Conservation (phyloP, 1,284 basidiomycete genomes). For the Pseudozyma tsukubaensis region DNA sequence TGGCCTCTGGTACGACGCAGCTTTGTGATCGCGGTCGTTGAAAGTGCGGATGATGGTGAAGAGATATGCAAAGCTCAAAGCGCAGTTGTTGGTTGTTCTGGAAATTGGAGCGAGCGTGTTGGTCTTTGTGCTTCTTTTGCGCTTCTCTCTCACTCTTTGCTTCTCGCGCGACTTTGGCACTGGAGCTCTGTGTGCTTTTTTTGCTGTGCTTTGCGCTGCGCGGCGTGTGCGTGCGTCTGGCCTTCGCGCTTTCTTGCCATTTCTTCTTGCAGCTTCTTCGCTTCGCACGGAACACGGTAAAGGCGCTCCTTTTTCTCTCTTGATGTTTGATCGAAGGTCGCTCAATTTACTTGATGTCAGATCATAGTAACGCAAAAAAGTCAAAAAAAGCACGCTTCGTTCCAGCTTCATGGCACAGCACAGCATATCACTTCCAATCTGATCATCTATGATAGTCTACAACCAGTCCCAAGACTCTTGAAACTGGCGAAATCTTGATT, state of each 20-base stretch:
- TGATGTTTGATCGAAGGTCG: constrained; percentile 32
- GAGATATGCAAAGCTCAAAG: constrained; percentile 1
- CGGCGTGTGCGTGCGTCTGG: constrained; percentile 4
- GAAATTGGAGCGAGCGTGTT: constrained; percentile 18
- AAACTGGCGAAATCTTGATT: constrained; percentile 8
- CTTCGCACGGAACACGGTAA: constrained; percentile 1
- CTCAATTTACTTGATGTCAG: background rate
- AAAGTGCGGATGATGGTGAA: constrained; percentile 4
- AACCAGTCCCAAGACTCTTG: constrained; percentile 7
- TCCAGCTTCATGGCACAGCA: too few species aligned
- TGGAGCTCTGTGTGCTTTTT: constrained; percentile 8
- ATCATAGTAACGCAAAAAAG: background rate
- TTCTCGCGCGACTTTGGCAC: constrained; percentile 37
- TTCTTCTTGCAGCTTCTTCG: constrained; percentile 46
- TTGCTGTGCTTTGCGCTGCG: background rate
- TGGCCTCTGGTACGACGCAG: background rate
- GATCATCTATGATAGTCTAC: background rate
- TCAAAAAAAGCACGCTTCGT: background rate
- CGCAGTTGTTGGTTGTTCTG: constrained; percentile 1
- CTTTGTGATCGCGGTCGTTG: background rate
- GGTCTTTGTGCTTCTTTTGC: constrained; percentile 42
- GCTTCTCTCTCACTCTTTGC: constrained; percentile 1
- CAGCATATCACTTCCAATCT: too few species aligned
- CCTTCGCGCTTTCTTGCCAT: constrained; percentile 8
- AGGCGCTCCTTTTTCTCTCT: constrained; percentile 1